Conservation (phyloP, 1,139 yeast genomes). For the Scheffersomyces illinoinensis region DNA sequence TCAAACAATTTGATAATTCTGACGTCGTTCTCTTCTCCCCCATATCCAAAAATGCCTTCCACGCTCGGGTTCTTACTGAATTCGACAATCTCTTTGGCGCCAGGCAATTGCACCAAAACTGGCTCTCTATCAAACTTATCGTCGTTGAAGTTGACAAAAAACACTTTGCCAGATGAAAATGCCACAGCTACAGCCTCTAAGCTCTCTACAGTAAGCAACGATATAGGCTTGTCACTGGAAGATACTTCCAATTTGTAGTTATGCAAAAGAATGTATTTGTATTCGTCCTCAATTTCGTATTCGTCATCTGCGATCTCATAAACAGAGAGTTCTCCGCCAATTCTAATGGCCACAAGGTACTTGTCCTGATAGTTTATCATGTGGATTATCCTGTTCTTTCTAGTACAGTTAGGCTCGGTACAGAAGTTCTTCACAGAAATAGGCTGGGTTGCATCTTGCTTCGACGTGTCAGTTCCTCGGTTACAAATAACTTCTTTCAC, state of each 20-base stretch:
- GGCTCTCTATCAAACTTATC: conserved; percentile 32
- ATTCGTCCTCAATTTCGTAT: conserved; percentile 8
- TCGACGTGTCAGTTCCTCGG: conserved; percentile 70
- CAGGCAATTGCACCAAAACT: conserved; percentile 27
- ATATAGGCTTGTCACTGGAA: conserved; percentile 31
- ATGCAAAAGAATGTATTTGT: conserved; percentile 22
- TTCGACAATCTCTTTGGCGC: conserved; percentile 46
- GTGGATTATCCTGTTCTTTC: conserved; percentile 27
- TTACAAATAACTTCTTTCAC: conserved; percentile 57
- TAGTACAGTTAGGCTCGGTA: conserved; percentile 30
- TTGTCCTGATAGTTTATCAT: conserved; percentile 30
- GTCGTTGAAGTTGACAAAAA: conserved; percentile 37
- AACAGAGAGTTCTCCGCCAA: conserved; percentile 42
- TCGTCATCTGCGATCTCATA: conserved; percentile 26
- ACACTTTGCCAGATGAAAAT: conserved; percentile 51
- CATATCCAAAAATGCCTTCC: conserved; percentile 59
- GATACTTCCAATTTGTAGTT: conserved; percentile 25
- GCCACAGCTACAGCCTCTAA: conserved; percentile 39
- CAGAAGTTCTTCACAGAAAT: conserved; percentile 43
- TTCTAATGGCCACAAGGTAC: conserved; percentile 42
- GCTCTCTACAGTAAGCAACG: conserved; percentile 28
- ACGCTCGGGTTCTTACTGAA: conserved; percentile 47
- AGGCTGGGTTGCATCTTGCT: conserved; percentile 58
- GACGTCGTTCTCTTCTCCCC: conserved; percentile 73
- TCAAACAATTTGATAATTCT: conserved; percentile 48